Percentiles rank a stretch among this genome's conserved stretches.
Conservation (phyloP, 352 stramenopile species). For the Globisporangium middletonii region DNA sequence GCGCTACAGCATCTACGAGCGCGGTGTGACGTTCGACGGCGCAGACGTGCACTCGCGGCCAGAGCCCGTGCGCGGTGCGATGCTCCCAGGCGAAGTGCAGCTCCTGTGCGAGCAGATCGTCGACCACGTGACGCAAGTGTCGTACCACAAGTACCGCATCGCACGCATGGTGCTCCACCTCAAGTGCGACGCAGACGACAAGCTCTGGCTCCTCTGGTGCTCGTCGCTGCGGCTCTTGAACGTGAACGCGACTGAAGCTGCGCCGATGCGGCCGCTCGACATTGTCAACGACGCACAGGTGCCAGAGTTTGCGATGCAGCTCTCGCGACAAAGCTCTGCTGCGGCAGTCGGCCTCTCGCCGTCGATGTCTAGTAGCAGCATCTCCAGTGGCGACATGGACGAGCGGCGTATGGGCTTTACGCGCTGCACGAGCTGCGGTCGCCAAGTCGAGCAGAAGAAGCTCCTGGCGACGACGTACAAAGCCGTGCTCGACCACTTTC, state of each 20-base stretch:
- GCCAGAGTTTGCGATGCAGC: constrained; percentile 27
- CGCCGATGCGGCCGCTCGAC: constrained; percentile 38
- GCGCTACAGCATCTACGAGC: constrained; percentile 91
- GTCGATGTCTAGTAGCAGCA: neutral
- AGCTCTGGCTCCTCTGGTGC: constrained; percentile 93
- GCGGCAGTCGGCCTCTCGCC: neutral
- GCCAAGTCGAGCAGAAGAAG: constrained; percentile 47
- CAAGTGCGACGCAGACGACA: constrained; percentile 91
- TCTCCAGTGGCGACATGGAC: neutral
- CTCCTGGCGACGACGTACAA: constrained; percentile 91
- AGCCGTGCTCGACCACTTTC: constrained; percentile 92
- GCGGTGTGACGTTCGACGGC: constrained; percentile 93
- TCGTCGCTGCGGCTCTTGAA: constrained; percentile 85
- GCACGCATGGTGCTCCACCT: constrained; percentile 94
- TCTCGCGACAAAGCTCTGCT: neutral
- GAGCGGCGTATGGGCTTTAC: constrained; percentile 18
- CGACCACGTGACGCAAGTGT: constrained; percentile 89
- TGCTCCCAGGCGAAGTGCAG: constrained; percentile 89
- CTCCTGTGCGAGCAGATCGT: constrained; percentile 90
- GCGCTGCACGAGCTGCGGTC: constrained; percentile 84
- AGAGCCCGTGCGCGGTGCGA: constrained; percentile 87
- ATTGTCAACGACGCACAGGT: constrained; percentile 68
- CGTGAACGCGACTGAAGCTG: constrained; percentile 12
- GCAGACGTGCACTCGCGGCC: constrained; percentile 82
- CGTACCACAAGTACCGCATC: constrained; percentile 90